Percentiles rank a stretch among this genome's conserved stretches.
Conservation (phyloP, 768 basidiomycete genomes). For the Leccinum variicolor region DNA sequence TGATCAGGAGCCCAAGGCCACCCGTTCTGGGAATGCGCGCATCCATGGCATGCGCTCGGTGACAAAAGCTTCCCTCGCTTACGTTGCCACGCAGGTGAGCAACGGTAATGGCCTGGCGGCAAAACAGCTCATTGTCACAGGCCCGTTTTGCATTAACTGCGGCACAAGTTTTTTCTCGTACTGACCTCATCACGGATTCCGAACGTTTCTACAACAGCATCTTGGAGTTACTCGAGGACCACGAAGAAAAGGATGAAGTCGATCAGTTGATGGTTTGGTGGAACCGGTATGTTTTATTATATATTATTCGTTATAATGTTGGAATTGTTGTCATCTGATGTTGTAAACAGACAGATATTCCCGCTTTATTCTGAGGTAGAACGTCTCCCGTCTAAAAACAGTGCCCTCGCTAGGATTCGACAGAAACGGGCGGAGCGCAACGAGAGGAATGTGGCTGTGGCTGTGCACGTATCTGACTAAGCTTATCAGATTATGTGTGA, state of each 20-base stretch:
- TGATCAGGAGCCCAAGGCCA: neutral
- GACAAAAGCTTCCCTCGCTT: neutral
- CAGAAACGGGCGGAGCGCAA: no score
- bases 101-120: neutral
- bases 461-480: neutral
- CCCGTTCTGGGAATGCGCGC: neutral
- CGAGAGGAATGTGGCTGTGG: neutral
- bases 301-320: neutral
- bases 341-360: no score
- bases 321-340: neutral
- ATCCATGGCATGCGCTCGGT: neutral
- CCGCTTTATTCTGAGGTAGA: no score
- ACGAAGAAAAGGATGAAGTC: neutral
- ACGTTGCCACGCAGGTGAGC: neutral
- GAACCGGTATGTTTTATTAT: neutral
- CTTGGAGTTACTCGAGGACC: neutral
- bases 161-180: neutral
- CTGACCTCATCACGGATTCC: neutral
- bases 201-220: neutral
- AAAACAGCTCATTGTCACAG: neutral
- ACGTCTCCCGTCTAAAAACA: no score
- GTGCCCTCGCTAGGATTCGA: no score
- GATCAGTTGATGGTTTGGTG: neutral
- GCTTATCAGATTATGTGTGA: no score
- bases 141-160: neutral